Percentiles rank a stretch among this genome's conserved stretches.
phyloP scores from a whole-genome alignment of 2,329 filamentous ascomycete species.

The Aspergillus sp. region DNA sequence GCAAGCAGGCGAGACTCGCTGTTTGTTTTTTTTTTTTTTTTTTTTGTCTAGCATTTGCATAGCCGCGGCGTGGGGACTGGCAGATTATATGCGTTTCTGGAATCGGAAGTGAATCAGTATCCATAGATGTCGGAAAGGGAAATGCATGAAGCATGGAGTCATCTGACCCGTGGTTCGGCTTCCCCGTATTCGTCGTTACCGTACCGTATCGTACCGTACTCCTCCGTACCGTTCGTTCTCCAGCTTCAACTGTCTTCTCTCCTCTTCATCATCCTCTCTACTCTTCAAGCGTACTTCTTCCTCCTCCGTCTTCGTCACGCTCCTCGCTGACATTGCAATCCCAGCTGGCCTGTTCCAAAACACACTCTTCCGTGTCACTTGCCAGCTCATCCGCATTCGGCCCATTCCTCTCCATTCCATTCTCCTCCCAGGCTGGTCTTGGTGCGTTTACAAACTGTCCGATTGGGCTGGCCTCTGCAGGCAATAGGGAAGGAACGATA shows the following conservation, averaged over 20 bases:
- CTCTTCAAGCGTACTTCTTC: background rate
- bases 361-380: background rate
- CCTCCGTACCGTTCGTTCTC: too few species aligned
- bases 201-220: too few species aligned
- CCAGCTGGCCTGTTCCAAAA: background rate
- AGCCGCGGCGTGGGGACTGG: slow-evolving; percentile 12
- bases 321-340: background rate
- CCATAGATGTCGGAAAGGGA: too few species aligned
- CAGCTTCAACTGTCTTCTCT: too few species aligned
- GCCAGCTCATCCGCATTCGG: background rate
- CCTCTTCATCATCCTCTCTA: slow-evolving; percentile 2
- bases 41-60: slow-evolving; percentile 14
- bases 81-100: too few species aligned
- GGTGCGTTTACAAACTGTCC: background rate
- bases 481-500: background rate
- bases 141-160: too few species aligned
- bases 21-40: background rate
- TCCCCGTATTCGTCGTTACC: too few species aligned
- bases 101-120: too few species aligned
- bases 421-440: background rate
- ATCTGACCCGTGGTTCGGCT: too few species aligned
- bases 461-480: background rate
- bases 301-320: background rate
- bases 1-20: slow-evolving; percentile 11
- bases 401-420: background rate